Base-by-base conservation (phyloP, 495 filamentous ascomycete genomes). In the Penicillium pancosmium region DNA sequence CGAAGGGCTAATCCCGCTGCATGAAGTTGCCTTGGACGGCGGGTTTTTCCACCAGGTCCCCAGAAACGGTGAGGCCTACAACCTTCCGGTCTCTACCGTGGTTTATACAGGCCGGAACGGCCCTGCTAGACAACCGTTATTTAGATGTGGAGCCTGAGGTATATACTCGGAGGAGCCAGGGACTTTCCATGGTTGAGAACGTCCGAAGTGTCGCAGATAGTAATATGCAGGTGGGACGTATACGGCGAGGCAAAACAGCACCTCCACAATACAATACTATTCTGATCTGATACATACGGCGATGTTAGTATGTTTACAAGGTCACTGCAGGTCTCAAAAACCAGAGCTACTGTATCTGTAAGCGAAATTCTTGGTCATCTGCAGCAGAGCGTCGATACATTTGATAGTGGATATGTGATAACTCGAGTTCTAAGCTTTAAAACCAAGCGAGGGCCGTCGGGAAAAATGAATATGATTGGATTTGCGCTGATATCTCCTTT, bases 51-150 rank as follows among this genome's bases (percentile, higher is more conserved):
- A 35, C 18, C 8, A 35, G 12, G 23, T 41, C 15, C 10, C 43
- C 8, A 50, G n/a, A 54, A 50, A 44, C 19, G 11, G 57, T 56
- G 11, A 40, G 5, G n/a, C 48, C 46, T 55, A 25, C 11, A 33
- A n/a, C 16, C 23, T 48, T 36, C 33, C 13, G 33, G 31, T 25
- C 43, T 15, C 36, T 54, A 63, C 67, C 65, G 61, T 68, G 65
- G 67, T 66, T 66, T 51, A 49, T 61, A 19, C 11, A 19, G 34
- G 16, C 56, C 67, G 67, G 67, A 50, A 61, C 67, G 65, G 65
- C 62, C 67, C 67, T 68, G 60, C 54, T 52, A 19, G n/a, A 63
- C 35, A 67, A 65, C 67, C 67, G 62, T 58, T 67, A 57, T 63
- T 63, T 48, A 50, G 18, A 54, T 18, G 67, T 68, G 65, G 67